Evolutionary conservation across 345 rosid genomes (phyloP).

Genomic region (Gossypium thurberi): DNA sequence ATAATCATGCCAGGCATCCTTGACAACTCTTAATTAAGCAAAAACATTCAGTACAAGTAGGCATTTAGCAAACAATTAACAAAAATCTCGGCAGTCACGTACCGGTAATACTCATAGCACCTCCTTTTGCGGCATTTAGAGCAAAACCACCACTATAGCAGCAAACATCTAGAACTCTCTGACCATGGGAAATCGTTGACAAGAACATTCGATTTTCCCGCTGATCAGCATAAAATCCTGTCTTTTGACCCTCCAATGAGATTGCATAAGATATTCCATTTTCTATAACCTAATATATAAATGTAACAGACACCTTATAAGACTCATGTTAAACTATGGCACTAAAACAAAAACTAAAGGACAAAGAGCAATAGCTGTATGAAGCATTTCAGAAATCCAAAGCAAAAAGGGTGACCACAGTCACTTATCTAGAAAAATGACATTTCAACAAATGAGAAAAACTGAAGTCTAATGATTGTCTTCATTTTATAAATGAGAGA

Average conservation of each 20-base stretch:
- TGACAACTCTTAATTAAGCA: neutral
- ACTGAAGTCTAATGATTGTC: neutral
- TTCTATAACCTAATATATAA: constrained; percentile 50
- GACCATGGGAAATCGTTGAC: constrained; percentile 59
- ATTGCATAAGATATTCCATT: constrained; percentile 65
- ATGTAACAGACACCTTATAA: neutral
- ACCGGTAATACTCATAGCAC: constrained; percentile 61
- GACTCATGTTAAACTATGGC: neutral
- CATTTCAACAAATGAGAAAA: neutral
- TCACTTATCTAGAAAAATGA: neutral
- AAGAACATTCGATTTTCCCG: constrained; percentile 68
- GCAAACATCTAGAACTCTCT: constrained; percentile 77
- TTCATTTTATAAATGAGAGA: constrained; percentile 1
- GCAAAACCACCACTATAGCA: constrained; percentile 93
- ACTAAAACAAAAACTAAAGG: neutral
- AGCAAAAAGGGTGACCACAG: neutral
- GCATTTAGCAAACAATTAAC: neutral
- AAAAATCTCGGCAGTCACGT: neutral
- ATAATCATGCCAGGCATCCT: neutral
- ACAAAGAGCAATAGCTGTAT: neutral
- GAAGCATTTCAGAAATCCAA: neutral
- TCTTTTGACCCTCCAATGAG: constrained; percentile 77
- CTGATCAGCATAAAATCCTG: constrained; percentile 90
- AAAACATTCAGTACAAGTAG: neutral
- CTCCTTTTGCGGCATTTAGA: constrained; percentile 66